Conservation (phyloP, 2,329 filamentous ascomycete genomes). For the Hortaea werneckii region DNA sequence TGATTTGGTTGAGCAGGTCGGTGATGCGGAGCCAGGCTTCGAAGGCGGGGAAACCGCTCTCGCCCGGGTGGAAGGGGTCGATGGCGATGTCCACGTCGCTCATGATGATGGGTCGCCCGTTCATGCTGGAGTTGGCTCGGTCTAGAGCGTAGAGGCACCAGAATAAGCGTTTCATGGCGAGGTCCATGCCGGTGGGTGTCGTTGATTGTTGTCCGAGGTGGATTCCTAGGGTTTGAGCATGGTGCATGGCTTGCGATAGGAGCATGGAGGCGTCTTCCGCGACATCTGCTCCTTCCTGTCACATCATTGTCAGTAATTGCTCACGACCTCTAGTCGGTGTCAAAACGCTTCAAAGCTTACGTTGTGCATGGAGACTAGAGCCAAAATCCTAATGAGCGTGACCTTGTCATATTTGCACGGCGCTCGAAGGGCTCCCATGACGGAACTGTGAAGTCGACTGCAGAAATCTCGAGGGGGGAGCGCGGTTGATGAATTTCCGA, state of each 20-base stretch:
- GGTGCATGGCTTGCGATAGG: conserved; percentile 39
- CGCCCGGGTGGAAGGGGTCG: conserved; percentile 30
- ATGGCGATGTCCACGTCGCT: conserved; percentile 39
- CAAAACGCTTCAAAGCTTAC: too few relatives aligned
- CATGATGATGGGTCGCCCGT: conserved; percentile 39
- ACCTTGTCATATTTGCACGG: conserved; percentile 36
- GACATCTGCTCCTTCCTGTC: conserved; percentile 36
- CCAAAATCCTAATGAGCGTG: conserved; percentile 37
- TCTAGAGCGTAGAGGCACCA: conserved; percentile 42
- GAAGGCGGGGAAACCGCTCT: conserved; percentile 37
- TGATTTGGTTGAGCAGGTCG: conserved; percentile 37
- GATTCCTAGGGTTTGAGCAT: conserved; percentile 39
- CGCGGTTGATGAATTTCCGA: conserved; percentile 25
- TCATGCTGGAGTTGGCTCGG: conserved; percentile 38
- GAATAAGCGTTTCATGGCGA: conserved; percentile 36
- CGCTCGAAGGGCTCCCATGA: conserved; percentile 32
- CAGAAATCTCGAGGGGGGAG: conserved; percentile 36
- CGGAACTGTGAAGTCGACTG: conserved; percentile 32
- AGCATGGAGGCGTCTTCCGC: conserved; percentile 38
- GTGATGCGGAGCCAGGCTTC: conserved; percentile 38
- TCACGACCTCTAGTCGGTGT: too few relatives aligned
- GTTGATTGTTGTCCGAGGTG: conserved; percentile 29
- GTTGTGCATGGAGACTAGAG: conserved; percentile 35
- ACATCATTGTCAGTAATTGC: too few relatives aligned
- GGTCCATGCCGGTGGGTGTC: conserved; percentile 9